These are phyloP conservation scores for Ambrosia trifida DNA, from an alignment of 129 eudicot genomes.

Conservation along the genomic window DNA sequence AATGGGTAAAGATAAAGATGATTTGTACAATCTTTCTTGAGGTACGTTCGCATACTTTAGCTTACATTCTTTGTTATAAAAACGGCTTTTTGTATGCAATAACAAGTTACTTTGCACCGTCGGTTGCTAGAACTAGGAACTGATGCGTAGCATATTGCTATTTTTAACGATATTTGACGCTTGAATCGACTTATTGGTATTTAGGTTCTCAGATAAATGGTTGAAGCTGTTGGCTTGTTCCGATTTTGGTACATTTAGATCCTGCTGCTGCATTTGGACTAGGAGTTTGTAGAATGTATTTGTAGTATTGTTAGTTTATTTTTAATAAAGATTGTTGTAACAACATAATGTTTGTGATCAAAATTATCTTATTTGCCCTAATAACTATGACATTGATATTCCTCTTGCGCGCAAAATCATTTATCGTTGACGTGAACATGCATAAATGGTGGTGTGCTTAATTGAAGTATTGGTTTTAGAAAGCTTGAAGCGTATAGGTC, in stretches of 20 bases:
- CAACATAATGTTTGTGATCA: conserved; percentile 25
- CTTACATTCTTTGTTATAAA: background rate
- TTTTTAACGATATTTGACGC: background rate
- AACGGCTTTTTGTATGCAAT: no score
- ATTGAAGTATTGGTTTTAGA: background rate
- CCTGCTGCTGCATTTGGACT: conserved; percentile 5
- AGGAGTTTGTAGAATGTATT: conserved; percentile 28
- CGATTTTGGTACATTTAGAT: conserved; percentile 8
- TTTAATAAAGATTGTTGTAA: conserved; percentile 35
- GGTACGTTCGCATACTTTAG: conserved; percentile 27
- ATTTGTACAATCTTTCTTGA: conserved; percentile 31
- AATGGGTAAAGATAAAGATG: conserved; percentile 47
- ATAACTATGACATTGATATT: conserved; percentile 3
- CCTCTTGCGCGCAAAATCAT: background rate
- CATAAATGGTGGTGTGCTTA: background rate
- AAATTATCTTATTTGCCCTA: background rate
- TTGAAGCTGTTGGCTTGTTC: conserved; percentile 18
- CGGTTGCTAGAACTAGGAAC: background rate
- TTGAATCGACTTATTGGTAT: background rate
- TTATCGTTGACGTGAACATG: background rate
- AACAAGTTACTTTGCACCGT: no score
- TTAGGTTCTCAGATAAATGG: conserved; percentile 31
- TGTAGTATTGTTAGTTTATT: conserved; percentile 17
- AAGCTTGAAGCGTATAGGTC: no score
- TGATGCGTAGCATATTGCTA: background rate